These are phyloP conservation scores for Aureoboletus auriporus DNA, from an alignment of 768 basidiomycete species.

Conservation along the genomic window DNA sequence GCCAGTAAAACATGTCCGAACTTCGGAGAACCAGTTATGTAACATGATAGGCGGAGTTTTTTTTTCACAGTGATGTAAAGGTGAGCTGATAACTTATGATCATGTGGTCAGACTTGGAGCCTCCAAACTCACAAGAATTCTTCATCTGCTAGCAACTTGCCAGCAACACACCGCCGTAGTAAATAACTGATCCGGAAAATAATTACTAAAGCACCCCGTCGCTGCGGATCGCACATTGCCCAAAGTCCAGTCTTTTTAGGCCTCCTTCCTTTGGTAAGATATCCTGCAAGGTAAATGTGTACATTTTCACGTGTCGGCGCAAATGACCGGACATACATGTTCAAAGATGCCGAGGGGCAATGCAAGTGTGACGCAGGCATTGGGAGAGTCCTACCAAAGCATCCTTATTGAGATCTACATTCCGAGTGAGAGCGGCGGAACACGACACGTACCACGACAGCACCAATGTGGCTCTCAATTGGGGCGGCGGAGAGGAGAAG, in stretches of 20 bases:
- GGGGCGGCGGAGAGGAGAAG: conserved; percentile 67
- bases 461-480: conserved; percentile 66
- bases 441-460: conserved; percentile 50
- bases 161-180: too few species aligned
- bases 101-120: too few species aligned
- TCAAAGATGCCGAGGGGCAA: conserved; percentile 79
- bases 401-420: neutral
- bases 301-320: neutral
- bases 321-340: conserved; percentile 39
- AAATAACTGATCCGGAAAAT: too few species aligned
- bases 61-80: too few species aligned
- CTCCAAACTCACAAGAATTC: too few species aligned
- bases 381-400: conserved; percentile 58
- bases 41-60: too few species aligned
- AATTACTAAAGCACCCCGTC: conserved; percentile 47
- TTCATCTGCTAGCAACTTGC: too few species aligned
- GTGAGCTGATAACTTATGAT: too few species aligned
- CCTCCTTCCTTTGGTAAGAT: conserved; percentile 65
- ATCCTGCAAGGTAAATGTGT: conserved; percentile 38
- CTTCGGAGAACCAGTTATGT: too few species aligned
- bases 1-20: too few species aligned
- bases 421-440: neutral
- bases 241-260: conserved; percentile 52
- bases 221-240: conserved; percentile 63
- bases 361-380: conserved; percentile 72